phyloP scores from a whole-genome alignment of 768 basidiomycete species.

The Daedaleopsis nitida region DNA sequence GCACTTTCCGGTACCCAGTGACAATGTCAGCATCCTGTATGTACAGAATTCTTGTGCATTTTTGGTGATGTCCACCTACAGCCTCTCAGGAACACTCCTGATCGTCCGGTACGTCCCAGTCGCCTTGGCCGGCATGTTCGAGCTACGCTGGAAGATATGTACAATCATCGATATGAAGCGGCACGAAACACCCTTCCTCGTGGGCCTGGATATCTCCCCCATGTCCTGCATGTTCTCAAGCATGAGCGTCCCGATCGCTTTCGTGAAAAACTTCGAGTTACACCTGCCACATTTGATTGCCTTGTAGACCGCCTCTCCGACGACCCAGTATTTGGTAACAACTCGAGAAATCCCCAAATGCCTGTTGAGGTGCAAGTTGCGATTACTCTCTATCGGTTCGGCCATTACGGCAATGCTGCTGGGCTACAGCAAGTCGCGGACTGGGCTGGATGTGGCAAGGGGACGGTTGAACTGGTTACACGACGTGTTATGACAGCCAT shows the following conservation, averaged over 20 bases:
- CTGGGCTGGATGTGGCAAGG: slow-evolving; percentile 41
- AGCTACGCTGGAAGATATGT: too few species aligned
- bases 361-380: slow-evolving; percentile 37
- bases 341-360: slow-evolving; percentile 30
- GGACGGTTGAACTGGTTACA: slow-evolving; percentile 18
- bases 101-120: too few species aligned
- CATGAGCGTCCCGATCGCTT: not conserved
- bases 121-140: too few species aligned
- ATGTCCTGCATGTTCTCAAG: not conserved
- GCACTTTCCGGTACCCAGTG: too few species aligned
- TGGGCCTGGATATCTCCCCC: not conserved
- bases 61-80: too few species aligned
- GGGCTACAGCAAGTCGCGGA: slow-evolving; percentile 33
- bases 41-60: too few species aligned
- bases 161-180: not conserved
- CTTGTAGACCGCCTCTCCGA: slow-evolving; percentile 9
- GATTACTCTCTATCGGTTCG: slow-evolving; percentile 41
- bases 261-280: not conserved
- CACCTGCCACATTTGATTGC: not conserved
- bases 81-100: too few species aligned
- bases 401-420: slow-evolving; percentile 42
- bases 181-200: not conserved
- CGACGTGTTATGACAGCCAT: not conserved
- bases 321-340: slow-evolving; percentile 32
- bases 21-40: too few species aligned